Evolutionary conservation across 441 rosid genomes (phyloP).

Genomic region (Jatropha podagrica): DNA sequence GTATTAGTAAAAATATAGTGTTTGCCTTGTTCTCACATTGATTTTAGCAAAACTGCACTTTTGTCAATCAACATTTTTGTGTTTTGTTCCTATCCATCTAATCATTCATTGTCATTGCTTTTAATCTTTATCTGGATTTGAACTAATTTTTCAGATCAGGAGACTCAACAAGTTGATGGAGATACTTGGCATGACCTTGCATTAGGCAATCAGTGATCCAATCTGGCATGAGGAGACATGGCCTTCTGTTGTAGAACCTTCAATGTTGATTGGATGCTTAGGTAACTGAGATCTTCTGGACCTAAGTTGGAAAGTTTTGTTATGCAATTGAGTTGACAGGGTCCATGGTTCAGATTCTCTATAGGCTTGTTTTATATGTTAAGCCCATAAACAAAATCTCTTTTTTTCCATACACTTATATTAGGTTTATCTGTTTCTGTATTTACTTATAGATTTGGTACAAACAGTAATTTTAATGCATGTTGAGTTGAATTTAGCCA

Average conservation of each 20-base stretch:
- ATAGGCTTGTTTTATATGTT: neutral
- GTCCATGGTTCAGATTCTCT: neutral
- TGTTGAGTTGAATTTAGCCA: neutral
- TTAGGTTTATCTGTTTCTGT: too few species aligned
- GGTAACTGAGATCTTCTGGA: neutral
- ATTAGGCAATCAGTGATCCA: slow-evolving; percentile 45
- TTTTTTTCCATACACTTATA: neutral
- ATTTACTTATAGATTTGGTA: neutral
- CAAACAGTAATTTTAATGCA: neutral
- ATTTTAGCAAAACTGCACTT: neutral
- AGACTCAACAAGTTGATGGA: slow-evolving; percentile 57
- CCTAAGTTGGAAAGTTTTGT: neutral
- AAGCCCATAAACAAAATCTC: neutral
- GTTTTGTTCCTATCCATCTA: neutral
- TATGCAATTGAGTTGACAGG: neutral
- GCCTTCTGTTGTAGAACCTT: slow-evolving; percentile 5
- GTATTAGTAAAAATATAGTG: neutral
- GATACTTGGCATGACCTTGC: slow-evolving; percentile 87
- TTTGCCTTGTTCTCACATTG: neutral
- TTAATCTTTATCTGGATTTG: neutral
- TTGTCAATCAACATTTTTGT: neutral
- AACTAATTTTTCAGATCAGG: slow-evolving; percentile 53
- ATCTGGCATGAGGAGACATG: slow-evolving; percentile 7
- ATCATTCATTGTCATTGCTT: neutral
- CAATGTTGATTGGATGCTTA: neutral